Percentiles rank a stretch among this genome's conserved stretches.
phyloP scores from a whole-genome alignment of 1,284 basidiomycete species.

The Irpex lacteus region DNA sequence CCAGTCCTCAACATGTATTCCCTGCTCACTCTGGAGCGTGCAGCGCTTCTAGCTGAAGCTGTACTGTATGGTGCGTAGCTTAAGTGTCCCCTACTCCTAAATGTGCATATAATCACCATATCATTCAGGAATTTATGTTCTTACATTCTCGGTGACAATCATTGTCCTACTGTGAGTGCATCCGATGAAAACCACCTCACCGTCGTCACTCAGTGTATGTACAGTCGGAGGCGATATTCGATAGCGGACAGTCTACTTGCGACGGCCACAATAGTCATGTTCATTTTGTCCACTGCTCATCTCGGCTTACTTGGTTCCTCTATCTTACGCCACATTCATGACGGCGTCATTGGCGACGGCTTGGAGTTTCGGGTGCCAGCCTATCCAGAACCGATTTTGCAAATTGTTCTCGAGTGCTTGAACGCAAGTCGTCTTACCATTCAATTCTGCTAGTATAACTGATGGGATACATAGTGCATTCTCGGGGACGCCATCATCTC shows the following conservation, averaged over 20 bases:
- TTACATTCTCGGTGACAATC: conserved; percentile 3
- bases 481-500: conserved; percentile 1
- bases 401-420: conserved; percentile 3
- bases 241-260: background rate
- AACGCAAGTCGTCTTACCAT: background rate
- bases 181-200: too few relatives aligned
- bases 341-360: background rate
- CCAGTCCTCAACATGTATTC: conserved; percentile 1
- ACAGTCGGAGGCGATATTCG: background rate
- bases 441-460: background rate
- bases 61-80: conserved; percentile 1
- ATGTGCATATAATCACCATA: background rate
- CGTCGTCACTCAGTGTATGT: background rate
- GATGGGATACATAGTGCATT: background rate
- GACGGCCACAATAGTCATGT: background rate
- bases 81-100: background rate
- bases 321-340: conserved; percentile 2
- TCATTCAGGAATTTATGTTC: background rate
- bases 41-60: conserved; percentile 1
- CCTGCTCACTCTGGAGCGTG: conserved; percentile 1
- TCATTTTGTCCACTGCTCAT: conserved; percentile 2
- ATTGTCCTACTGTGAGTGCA: background rate
- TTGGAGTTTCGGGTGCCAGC: conserved; percentile 1
- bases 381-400: conserved; percentile 1
- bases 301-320: conserved; percentile 3